Base-by-base conservation (phyloP, 1,139 yeast genomes). In the Diutina neorugosa region DNA sequence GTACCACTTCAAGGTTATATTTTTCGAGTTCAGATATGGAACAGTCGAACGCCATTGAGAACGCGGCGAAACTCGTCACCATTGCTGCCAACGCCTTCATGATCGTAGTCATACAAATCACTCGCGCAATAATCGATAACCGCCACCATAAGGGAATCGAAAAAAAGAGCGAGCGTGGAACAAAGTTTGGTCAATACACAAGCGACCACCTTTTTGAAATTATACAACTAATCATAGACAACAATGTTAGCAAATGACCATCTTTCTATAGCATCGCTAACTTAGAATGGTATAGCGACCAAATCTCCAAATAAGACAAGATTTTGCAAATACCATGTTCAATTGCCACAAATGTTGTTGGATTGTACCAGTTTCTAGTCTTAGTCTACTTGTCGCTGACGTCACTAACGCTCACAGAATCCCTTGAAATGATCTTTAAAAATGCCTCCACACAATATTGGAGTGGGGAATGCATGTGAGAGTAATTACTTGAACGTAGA, bases 1-100 rank as follows among this genome's bases (percentile, higher is more conserved):
- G 72, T 48, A 83, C 67, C 20, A 69, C 61, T 53, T 72, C 75
- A 58, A 80, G 73, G 54, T 74, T 66, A 60, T 69, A 70, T 42
- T 69, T 69, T 23, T 66, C 65, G 44, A 79, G 66, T 47, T 73
- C 73, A 16, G 69, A 62, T 34, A 66, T 71, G 2, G 68, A 61
- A 61, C 86, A 81, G 60, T 75, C 76, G 56, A 80, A 27, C 21
- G 52, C 23, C 34, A 40, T 25, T 12, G 44, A 8, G 16, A 25
- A 37, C 3, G 23, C 34, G 7, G 27, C 31, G 4, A 44, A 23
- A 7, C 12, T 37, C 23, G 18, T 21, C 34, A 43, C 20, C 21
- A 11, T 3, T 20, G 46, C 8, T 19, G 46, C 23, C 11, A 18
- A 21, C 7, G 21, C 8, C n/a, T 43, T 43, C 46, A 43, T 43